Evolutionary conservation across 2,329 filamentous ascomycete species (phyloP), one percentile per base, ranked within the genome.

Genomic region (Volutella citrinella): DNA sequence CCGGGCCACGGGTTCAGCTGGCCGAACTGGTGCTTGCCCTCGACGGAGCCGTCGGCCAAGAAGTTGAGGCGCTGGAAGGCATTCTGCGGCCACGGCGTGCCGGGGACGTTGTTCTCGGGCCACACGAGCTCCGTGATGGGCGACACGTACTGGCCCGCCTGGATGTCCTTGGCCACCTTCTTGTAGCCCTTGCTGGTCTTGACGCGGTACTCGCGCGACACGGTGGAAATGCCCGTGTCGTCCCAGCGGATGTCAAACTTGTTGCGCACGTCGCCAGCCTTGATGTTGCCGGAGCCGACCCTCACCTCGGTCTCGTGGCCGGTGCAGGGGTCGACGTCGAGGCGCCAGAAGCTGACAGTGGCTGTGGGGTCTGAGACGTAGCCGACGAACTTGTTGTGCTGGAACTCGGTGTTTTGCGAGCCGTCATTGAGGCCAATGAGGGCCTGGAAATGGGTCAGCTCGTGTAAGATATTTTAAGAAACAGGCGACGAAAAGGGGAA

Each of bases 251-350:
- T 57, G 26, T 62, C 49, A 30, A 60, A 64, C 43, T 59, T 61
- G 46, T 61, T 63, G 42, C 61, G 60, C 18, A 43, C 54, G 34
- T 54, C 60, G 2, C 33, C 27, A 10, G 46, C 56, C 16, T 54
- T 52, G 12, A 60, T 44, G 6, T 56, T 53, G 19, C 58, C 41
- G 4, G 55, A 51, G 5, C 54, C 57, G 7, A 64, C 49, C 32
- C 60, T 56, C 31, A 60, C 58, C 34, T 62, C 55, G 1, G 52
- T 55, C n/a, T 48, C 43, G 0, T 41, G 45, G 4, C 61, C 61
- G 5, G 60, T 64, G 48, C 61, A 65, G 1, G 59, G 55, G 40
- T 65, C 50, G 14, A 57, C 46, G 19, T 64, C 62, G 40, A 63
- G 57, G 22, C 61, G 61, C 26, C 55, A 58, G 13, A 65, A 35